Base-by-base conservation (phyloP, 1,284 basidiomycete genomes). In the Puccinia triticina region DNA sequence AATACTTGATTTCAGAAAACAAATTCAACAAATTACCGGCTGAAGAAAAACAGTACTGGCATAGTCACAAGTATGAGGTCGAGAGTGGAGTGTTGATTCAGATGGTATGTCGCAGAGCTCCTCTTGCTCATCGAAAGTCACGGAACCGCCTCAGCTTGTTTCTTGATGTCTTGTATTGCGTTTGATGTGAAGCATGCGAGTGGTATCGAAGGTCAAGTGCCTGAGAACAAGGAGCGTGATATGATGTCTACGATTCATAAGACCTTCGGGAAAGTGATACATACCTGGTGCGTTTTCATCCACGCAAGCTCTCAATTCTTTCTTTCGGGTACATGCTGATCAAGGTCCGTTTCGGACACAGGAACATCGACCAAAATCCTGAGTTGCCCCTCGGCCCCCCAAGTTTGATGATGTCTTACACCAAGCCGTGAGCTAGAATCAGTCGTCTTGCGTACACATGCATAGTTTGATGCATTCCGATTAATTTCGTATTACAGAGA, bases 31-130 rank as follows among this genome's bases (percentile, higher is more conserved):
- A 34, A 7, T 75, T 86, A 23, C 83, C 84, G 0, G 82, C 66
- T 1, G 83, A 84, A 0, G 86, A 86, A 83, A 85, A 85, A 73
- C 66, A 71, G 29, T 86, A 84, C 83, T 86, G 86, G 86, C 86
- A 86, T 67, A 85, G 85, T 16, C 86, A 86, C 75, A 85, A 85
- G 40, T 85, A 85, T 77, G 86, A 86, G 66, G 84, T 86, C 61
- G 85, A 85, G 83, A 84, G 83, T 64, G 86, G 86, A 12, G 77
- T 84, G 43, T 79, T 86, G 37, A 85, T 84, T 43, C 83, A 85
- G 21, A 84, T 86, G 50, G 84, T 84, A 8, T n/a, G n/a, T n/a
- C n/a, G n/a, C n/a, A n/a, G n/a, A 82, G 83, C 55, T 48, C 1
- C 8, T 26, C 67, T 26, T 46, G n/a, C n/a, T n/a, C n/a, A n/a